These are phyloP conservation scores for Climacium dendroides DNA, from an alignment of 225 moss, liverwort and hornwort species.

Conservation along the genomic window DNA sequence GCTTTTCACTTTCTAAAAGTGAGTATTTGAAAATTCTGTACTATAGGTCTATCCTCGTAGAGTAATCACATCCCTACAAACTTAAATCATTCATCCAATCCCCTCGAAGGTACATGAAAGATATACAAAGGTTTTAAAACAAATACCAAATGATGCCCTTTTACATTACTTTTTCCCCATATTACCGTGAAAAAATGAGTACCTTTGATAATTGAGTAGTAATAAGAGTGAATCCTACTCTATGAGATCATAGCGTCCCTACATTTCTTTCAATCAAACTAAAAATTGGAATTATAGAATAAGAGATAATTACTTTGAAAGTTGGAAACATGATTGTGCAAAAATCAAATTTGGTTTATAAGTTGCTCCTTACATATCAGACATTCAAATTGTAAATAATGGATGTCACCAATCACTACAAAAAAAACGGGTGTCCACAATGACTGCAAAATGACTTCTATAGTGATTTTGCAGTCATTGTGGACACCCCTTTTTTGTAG, in stretches of 20 bases:
- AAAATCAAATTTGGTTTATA: neutral
- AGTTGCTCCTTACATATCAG: fast-evolving
- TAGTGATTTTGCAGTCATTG: no score
- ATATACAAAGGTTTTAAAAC: neutral
- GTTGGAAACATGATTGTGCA: neutral
- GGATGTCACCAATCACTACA: no score
- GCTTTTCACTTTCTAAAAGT: neutral
- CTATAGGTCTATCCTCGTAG: no score
- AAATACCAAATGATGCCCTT: neutral
- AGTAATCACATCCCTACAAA: neutral
- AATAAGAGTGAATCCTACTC: neutral
- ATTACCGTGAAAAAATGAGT: neutral
- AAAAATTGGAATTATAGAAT: neutral
- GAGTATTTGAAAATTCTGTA: neutral
- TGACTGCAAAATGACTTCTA: no score
- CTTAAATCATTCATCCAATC: neutral
- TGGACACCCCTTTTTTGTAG: no score
- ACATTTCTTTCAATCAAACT: neutral
- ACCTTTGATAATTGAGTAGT: neutral
- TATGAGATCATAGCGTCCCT: fast-evolving
- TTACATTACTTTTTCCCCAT: no score
- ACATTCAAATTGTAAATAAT: neutral
- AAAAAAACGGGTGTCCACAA: no score
- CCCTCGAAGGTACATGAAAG: no score
- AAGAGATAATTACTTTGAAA: neutral